Percentiles rank a stretch among this genome's conserved stretches.
Conservation (phyloP, 2,329 filamentous ascomycete genomes). For the Amphichorda felina region DNA sequence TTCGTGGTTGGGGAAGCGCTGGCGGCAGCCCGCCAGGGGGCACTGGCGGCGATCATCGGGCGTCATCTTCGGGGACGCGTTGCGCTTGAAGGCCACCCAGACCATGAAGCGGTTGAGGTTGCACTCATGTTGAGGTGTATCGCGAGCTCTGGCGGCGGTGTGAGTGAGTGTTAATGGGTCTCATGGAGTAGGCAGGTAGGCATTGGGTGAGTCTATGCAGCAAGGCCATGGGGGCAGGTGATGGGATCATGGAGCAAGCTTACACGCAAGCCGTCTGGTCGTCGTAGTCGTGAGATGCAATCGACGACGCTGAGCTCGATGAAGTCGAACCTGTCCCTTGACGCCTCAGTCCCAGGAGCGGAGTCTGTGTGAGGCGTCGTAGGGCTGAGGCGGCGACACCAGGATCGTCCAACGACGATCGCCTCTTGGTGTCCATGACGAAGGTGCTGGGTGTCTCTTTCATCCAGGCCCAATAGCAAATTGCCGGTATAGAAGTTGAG, state of each 20-base stretch:
- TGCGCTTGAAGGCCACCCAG: slow-evolving; percentile 44
- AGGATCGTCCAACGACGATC: slow-evolving; percentile 7
- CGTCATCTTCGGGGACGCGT: slow-evolving; percentile 33
- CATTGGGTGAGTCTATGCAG: slow-evolving; percentile 5
- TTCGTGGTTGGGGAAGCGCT: slow-evolving; percentile 38
- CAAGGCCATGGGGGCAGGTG: too few species aligned
- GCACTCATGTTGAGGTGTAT: slow-evolving; percentile 34
- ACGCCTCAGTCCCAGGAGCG: too few species aligned
- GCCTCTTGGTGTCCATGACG: slow-evolving; percentile 5
- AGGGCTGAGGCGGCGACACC: slow-evolving; percentile 5
- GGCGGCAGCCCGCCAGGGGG: slow-evolving; percentile 37
- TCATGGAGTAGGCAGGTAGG: slow-evolving; percentile 2
- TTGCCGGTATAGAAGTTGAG: too few species aligned
- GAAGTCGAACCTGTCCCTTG: too few species aligned
- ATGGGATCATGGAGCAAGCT: too few species aligned
- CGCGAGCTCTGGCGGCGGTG: slow-evolving; percentile 28
- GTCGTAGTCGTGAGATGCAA: too few species aligned
- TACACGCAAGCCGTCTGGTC: too few species aligned
- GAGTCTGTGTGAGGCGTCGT: slow-evolving; percentile 6
- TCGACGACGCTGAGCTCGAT: too few species aligned
- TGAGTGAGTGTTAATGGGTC: too few species aligned
- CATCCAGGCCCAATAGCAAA: too few species aligned
- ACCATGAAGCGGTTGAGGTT: slow-evolving; percentile 42
- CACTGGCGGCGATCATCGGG: slow-evolving; percentile 36
- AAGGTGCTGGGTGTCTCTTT: too few species aligned